Percentiles rank a stretch among this genome's conserved stretches.
These are phyloP conservation scores for Linum lewisii DNA, from an alignment of 345 rosid species.

Conservation along the genomic window DNA sequence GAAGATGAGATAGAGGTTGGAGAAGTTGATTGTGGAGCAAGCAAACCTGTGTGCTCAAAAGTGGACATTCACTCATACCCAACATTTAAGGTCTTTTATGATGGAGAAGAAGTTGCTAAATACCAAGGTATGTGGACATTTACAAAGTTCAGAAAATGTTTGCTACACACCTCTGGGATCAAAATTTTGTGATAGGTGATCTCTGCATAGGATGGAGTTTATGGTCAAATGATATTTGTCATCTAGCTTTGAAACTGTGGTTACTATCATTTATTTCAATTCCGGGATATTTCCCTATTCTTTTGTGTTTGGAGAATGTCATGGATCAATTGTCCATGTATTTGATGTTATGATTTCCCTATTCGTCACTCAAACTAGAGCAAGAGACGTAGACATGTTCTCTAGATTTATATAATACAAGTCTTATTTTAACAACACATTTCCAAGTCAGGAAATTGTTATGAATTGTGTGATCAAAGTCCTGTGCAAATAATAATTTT, in stretches of 20 bases:
- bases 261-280: neutral
- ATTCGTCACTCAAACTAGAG: no score
- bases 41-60: conserved; percentile 73
- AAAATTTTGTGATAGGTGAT: neutral
- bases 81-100: conserved; percentile 79
- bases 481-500: no score
- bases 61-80: conserved; percentile 92
- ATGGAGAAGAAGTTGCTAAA: conserved; percentile 84
- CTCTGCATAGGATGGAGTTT: neutral
- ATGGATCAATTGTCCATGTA: neutral
- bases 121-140: conserved; percentile 53
- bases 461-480: no score
- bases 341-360: no score
- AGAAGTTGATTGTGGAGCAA: conserved; percentile 75
- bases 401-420: no score
- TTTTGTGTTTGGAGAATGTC: neutral
- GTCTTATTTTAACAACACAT: no score
- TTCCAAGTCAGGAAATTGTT: no score
- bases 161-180: neutral
- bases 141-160: neutral
- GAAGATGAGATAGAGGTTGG: conserved; percentile 95
- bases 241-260: neutral
- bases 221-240: neutral
- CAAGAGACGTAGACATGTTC: no score
- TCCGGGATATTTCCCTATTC: neutral